phyloP scores from a whole-genome alignment of 345 rosid species.

The Psidium friedrichsthalianum region DNA sequence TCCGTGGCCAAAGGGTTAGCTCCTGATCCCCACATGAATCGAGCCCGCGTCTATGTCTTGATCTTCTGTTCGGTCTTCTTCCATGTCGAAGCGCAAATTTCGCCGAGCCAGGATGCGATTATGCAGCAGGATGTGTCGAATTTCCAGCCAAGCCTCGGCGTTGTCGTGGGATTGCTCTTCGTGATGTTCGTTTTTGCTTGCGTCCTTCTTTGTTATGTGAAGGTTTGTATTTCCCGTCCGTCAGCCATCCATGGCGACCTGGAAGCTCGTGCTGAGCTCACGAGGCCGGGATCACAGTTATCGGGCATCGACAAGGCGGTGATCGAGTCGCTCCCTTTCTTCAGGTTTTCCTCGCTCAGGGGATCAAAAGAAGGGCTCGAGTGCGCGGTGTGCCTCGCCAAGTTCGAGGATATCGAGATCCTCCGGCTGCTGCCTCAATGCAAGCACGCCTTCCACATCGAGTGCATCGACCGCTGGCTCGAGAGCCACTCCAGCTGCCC shows the following conservation, averaged over 20 bases:
- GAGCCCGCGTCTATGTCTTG: neutral
- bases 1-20: neutral
- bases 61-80: neutral
- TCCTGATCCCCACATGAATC: conserved; percentile 11
- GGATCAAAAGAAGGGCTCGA: conserved; percentile 78
- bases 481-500: conserved; percentile 83
- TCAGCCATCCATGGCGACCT: too few species aligned
- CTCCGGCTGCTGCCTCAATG: conserved; percentile 65
- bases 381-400: conserved; percentile 78
- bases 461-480: conserved; percentile 81
- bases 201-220: conserved; percentile 49
- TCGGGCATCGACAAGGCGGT: too few species aligned
- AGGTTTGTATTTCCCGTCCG: conserved; percentile 14
- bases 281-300: too few species aligned
- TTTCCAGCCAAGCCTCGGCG: conserved; percentile 64
- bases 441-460: conserved; percentile 77
- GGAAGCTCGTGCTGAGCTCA: too few species aligned
- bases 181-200: conserved; percentile 49
- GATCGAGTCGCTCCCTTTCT: too few species aligned
- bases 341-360: neutral
- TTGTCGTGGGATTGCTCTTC: conserved; percentile 56
- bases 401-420: conserved; percentile 65
- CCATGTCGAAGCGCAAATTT: neutral
- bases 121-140: neutral
- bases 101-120: neutral